A percentile compares a stretch with the other conserved stretches of the same genome.
These are phyloP conservation scores for Acanthamoeba healyi DNA, from an alignment of 208 protist species.

Conservation along the genomic window DNA sequence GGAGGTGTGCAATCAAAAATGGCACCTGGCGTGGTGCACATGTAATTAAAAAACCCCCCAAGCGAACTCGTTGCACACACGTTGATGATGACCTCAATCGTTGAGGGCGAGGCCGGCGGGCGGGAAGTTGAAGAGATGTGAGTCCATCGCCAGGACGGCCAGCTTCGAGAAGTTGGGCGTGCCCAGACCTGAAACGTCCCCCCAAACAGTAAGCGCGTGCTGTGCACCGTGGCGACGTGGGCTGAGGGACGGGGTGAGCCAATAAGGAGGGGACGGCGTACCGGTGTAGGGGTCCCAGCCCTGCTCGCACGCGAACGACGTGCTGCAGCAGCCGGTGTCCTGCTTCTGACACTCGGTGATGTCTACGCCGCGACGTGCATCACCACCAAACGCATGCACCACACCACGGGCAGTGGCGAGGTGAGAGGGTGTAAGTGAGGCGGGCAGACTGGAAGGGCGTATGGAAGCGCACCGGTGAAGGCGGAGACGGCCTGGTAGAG, in stretches of 20 bases:
- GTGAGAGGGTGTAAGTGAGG: background rate
- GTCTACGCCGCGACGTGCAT: background rate
- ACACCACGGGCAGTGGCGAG: background rate
- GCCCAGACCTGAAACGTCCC: background rate
- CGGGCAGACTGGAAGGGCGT: background rate
- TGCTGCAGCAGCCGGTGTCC: background rate
- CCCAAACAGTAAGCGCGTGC: no score
- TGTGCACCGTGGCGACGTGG: background rate
- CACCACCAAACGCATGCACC: background rate
- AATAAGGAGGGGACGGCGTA: background rate
- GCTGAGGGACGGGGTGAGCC: no score
- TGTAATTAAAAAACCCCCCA: no score
- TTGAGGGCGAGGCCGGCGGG: background rate
- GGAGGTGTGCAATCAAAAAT: no score
- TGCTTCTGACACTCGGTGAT: slow-evolving; percentile 8
- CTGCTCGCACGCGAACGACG: background rate
- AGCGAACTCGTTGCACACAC: no score
- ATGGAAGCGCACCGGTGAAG: background rate
- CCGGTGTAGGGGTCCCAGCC: slow-evolving; percentile 35
- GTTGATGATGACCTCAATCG: no score
- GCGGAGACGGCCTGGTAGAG: slow-evolving; percentile 72
- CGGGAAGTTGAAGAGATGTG: background rate
- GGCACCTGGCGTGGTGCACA: no score
- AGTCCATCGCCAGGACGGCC: background rate
- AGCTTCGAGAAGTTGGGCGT: slow-evolving; percentile 16